These are phyloP conservation scores for Phytopythium kandeliae DNA, from an alignment of 352 stramenopile species.

Conservation along the genomic window DNA sequence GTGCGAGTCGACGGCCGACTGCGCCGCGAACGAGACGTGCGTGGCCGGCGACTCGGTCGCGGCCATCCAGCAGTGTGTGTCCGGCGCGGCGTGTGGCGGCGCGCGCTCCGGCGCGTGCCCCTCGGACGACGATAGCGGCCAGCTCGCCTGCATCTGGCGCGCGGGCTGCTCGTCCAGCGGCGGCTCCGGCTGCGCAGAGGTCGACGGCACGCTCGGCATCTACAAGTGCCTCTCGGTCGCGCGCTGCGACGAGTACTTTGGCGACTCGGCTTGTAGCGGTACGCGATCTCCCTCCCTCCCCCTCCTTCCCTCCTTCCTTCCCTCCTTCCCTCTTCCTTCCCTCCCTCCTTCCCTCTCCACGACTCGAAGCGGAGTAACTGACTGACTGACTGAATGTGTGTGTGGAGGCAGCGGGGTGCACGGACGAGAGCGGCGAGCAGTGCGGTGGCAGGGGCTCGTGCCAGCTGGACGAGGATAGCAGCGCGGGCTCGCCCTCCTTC, in stretches of 20 bases:
- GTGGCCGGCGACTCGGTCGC: constrained; percentile 61
- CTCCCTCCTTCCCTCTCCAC: too few relatives aligned
- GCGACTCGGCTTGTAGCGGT: constrained; percentile 48
- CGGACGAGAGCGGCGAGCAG: constrained; percentile 29
- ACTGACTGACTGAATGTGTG: neutral
- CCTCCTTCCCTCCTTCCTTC: too few relatives aligned
- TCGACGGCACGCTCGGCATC: constrained; percentile 16
- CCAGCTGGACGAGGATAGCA: constrained; percentile 15
- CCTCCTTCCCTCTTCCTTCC: too few relatives aligned
- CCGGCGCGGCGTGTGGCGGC: constrained; percentile 47
- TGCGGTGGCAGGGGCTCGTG: constrained; percentile 72
- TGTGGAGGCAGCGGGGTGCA: constrained; percentile 25
- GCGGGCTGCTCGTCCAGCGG: constrained; percentile 5
- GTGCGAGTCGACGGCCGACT: constrained; percentile 59
- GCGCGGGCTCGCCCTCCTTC: constrained; percentile 31
- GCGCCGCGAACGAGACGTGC: constrained; percentile 51
- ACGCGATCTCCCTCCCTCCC: too few relatives aligned
- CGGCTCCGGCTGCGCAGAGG: neutral
- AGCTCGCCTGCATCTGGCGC: constrained; percentile 65
- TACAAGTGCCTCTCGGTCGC: constrained; percentile 81
- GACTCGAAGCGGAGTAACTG: too few relatives aligned
- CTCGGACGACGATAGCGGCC: constrained; percentile 41
- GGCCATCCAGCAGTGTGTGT: constrained; percentile 66
- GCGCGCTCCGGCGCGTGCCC: constrained; percentile 46
- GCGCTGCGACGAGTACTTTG: constrained; percentile 70